Conservation (phyloP, 2,329 filamentous ascomycete genomes). For the Aspergillus sergii region DNA sequence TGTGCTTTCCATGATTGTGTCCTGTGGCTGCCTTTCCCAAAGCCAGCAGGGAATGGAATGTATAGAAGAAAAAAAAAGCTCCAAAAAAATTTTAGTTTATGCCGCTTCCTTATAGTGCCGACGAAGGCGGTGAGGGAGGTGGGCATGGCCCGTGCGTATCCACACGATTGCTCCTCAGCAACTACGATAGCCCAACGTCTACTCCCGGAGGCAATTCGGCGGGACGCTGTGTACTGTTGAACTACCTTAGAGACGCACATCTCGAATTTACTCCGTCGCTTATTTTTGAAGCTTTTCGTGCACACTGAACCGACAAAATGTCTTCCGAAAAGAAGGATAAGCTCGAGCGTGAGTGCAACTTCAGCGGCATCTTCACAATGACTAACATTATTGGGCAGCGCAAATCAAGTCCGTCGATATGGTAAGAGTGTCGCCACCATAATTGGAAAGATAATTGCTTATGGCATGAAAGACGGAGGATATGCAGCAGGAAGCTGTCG, state of each 20-base stretch:
- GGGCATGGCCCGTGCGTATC: constrained; percentile 29
- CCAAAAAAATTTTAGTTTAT: constrained; percentile 30
- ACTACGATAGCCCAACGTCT: background rate
- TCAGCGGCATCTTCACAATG: background rate
- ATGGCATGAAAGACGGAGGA: constrained; percentile 75
- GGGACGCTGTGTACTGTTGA: background rate
- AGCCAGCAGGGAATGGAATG: constrained; percentile 16
- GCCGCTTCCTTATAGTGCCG: constrained; percentile 26
- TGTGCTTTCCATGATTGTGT: constrained; percentile 69
- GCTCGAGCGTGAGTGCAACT: constrained; percentile 67
- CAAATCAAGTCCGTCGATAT: constrained; percentile 99
- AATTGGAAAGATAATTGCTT: constrained; percentile 18
- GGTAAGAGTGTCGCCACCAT: constrained; percentile 59
- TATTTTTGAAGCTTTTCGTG: background rate
- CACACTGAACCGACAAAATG: constrained; percentile 31
- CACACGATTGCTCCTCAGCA: constrained; percentile 14
- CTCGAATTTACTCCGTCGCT: background rate
- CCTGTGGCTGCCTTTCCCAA: constrained; percentile 22
- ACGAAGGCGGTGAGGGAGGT: constrained; percentile 36
- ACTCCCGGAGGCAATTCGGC: background rate
- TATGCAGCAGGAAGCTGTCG: constrained; percentile 93
- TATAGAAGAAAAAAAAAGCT: constrained; percentile 18
- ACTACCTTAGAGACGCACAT: background rate
- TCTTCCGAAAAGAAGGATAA: constrained; percentile 66
- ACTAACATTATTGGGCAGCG: constrained; percentile 57